These are phyloP conservation scores for Metschnikowia shivogae DNA, from an alignment of 805 yeast genomes.

Conservation along the genomic window DNA sequence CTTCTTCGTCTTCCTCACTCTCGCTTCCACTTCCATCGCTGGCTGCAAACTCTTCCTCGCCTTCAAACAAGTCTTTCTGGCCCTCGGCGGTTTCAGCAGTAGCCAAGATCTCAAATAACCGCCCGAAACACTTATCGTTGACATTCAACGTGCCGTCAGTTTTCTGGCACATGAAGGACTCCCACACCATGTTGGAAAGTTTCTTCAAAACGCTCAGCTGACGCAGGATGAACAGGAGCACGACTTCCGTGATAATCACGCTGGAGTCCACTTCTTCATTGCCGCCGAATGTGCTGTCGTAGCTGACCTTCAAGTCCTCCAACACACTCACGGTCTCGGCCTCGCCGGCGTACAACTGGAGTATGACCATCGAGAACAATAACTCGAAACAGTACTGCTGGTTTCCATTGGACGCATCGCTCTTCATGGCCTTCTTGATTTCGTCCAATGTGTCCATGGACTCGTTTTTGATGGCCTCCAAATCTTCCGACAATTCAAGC, in stretches of 20 bases:
- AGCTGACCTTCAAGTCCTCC: conserved; percentile 66
- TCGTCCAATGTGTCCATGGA: conserved; percentile 44
- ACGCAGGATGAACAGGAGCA: conserved; percentile 42
- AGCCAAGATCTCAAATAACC: conserved; percentile 33
- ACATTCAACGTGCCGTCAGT: conserved; percentile 26
- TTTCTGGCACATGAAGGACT: conserved; percentile 31
- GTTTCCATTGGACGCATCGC: conserved; percentile 23
- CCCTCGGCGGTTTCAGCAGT: conserved; percentile 81
- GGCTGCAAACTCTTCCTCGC: conserved; percentile 37
- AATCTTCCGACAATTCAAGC: conserved; percentile 56
- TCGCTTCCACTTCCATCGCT: conserved; percentile 24
- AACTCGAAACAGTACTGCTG: conserved; percentile 67
- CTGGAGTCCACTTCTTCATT: conserved; percentile 27
- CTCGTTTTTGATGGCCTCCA: conserved; percentile 44
- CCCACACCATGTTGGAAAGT: conserved; percentile 39
- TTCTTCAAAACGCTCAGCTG: conserved; percentile 36
- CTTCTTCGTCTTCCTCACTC: conserved; percentile 16
- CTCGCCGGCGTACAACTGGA: conserved; percentile 76
- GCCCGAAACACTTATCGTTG: conserved; percentile 30
- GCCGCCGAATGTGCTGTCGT: conserved; percentile 39
- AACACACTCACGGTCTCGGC: conserved; percentile 72
- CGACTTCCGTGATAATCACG: conserved; percentile 39
- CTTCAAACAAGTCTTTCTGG: conserved; percentile 68
- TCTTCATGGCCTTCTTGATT: conserved; percentile 22
- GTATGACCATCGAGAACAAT: conserved; percentile 66